Conservation (phyloP, 2,329 filamentous ascomycete species). For the Pezicula neosporulosa region DNA sequence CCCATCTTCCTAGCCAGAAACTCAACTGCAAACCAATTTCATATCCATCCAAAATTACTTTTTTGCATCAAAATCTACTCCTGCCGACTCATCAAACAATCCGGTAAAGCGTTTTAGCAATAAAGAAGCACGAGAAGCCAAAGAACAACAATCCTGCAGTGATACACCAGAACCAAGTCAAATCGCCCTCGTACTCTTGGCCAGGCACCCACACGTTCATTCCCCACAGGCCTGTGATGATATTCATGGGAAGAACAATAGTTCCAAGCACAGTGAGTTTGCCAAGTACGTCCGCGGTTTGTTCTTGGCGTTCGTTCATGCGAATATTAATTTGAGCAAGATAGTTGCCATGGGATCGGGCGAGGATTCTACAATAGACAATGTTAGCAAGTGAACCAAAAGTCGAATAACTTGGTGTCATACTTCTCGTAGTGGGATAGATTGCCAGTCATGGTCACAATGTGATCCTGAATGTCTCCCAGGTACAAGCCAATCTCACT, state of each 20-base stretch:
- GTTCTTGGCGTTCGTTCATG: constrained; percentile 96
- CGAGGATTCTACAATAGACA: constrained; percentile 63
- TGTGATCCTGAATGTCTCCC: constrained; percentile 98
- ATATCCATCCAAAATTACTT: too few relatives aligned
- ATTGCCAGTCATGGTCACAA: constrained; percentile 97
- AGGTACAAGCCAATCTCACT: constrained; percentile 97
- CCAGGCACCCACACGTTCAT: constrained; percentile 98
- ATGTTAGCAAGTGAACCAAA: constrained; percentile 7
- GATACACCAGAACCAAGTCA: constrained; percentile 72
- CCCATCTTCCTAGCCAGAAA: too few relatives aligned
- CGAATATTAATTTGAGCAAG: constrained; percentile 99
- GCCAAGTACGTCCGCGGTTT: constrained; percentile 91
- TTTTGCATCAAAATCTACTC: too few relatives aligned
- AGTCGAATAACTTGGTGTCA: constrained; percentile 28
- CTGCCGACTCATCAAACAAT: constrained; percentile 18
- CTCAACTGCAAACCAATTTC: too few relatives aligned
- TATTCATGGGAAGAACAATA: constrained; percentile 97
- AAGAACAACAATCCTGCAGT: constrained; percentile 76
- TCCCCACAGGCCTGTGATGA: constrained; percentile 96
- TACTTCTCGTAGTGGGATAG: constrained; percentile 95
- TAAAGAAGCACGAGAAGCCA: constrained; percentile 66
- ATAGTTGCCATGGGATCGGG: constrained; percentile 91
- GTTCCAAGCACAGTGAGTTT: constrained; percentile 95
- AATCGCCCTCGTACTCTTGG: constrained; percentile 73
- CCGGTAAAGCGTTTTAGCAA: constrained; percentile 27